Conservation (phyloP, 1,284 basidiomycete genomes). For the Marasmius oreades region DNA sequence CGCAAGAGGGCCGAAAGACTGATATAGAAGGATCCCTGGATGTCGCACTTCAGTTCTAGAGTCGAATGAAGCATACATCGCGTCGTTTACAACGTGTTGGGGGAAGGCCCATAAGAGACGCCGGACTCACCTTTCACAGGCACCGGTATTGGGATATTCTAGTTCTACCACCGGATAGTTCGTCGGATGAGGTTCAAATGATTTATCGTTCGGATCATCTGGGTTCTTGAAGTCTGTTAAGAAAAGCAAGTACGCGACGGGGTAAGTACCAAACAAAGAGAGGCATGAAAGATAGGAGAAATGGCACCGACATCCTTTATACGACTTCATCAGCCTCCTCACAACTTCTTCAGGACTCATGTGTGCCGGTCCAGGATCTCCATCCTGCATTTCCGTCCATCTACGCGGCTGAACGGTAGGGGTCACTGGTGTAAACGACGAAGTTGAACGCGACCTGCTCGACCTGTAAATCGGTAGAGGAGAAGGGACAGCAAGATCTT, state of each 20-base stretch:
- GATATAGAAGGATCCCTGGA: constrained; percentile 3
- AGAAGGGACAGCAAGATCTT: constrained; percentile 30
- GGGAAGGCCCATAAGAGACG: neutral
- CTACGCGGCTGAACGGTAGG: constrained; percentile 27
- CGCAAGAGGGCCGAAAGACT: constrained; percentile 6
- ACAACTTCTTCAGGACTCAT: constrained; percentile 63
- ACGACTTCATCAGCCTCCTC: constrained; percentile 52
- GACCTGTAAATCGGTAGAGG: constrained; percentile 47
- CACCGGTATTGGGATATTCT: constrained; percentile 67
- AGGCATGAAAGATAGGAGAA: neutral
- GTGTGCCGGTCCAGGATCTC: constrained; percentile 45
- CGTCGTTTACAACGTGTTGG: neutral
- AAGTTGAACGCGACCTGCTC: constrained; percentile 49
- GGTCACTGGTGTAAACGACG: constrained; percentile 31
- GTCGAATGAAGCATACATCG: constrained; percentile 6
- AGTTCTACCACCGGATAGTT: constrained; percentile 58
- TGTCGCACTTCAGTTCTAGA: neutral
- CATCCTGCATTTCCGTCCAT: constrained; percentile 53
- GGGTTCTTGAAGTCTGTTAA: constrained; percentile 61
- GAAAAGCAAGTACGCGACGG: neutral
- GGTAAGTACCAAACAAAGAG: constrained; percentile 6
- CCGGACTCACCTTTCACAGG: constrained; percentile 54
- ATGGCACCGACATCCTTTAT: constrained; percentile 57
- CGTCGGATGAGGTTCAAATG: constrained; percentile 57
- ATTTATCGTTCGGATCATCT: constrained; percentile 50